Conservation (phyloP, 139 green algal species). For the Micractinium sp. region DNA sequence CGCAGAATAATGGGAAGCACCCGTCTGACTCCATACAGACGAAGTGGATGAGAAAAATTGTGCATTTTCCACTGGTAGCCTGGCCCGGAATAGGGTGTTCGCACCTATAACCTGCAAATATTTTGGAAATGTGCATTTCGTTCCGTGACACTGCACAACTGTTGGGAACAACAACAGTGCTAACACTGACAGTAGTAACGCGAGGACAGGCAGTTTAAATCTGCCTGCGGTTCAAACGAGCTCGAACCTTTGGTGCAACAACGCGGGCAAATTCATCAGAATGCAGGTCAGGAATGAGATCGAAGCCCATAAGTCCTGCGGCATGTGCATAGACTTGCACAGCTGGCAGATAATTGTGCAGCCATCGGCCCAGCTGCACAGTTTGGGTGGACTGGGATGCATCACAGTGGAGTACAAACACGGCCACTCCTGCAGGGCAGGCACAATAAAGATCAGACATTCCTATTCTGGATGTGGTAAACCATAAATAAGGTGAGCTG, state of each 20-base stretch:
- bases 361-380: slow-evolving; percentile 15
- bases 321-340: slow-evolving; percentile 47
- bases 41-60: slow-evolving; percentile 51
- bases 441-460: no score
- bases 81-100: background rate
- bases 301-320: slow-evolving; percentile 44
- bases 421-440: background rate
- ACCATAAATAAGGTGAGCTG: background rate
- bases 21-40: slow-evolving; percentile 50
- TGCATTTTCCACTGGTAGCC: background rate
- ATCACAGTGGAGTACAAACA: slow-evolving; percentile 37
- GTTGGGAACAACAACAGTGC: background rate
- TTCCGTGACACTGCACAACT: no score
- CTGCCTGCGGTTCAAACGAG: no score
- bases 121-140: no score
- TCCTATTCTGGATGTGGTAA: no score
- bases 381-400: background rate
- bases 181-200: no score
- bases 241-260: slow-evolving; percentile 23
- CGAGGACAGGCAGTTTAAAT: no score
- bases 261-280: background rate
- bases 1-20: slow-evolving; percentile 48
- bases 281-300: slow-evolving; percentile 33
- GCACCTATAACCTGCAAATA: slow-evolving; percentile 14
- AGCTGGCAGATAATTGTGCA: slow-evolving; percentile 36